These are phyloP conservation scores for Pleurotus platypus DNA, from an alignment of 768 basidiomycete genomes.

Conservation along the genomic window DNA sequence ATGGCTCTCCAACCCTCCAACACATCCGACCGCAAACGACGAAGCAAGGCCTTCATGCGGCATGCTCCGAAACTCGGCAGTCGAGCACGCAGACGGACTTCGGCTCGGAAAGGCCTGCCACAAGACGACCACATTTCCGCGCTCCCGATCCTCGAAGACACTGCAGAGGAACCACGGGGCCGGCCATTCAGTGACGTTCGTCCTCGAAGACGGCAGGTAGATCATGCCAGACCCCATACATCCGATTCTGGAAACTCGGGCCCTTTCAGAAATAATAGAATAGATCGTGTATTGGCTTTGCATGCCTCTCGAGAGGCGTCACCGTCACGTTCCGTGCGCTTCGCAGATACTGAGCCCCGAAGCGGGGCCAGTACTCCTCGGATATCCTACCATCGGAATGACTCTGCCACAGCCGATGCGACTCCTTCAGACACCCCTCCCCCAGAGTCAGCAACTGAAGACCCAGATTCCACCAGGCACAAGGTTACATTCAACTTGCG, in stretches of 20 bases:
- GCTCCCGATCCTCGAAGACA: not conserved
- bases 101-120: conserved; percentile 1
- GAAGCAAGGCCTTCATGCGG: conserved; percentile 19
- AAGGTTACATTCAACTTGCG: conserved; percentile 7
- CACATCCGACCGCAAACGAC: conserved; percentile 17
- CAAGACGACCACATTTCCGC: not conserved
- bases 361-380: conserved; percentile 18
- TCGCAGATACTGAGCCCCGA: conserved; percentile 17
- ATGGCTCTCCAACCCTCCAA: conserved; percentile 7
- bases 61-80: conserved; percentile 11
- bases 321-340: conserved; percentile 25
- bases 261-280: conserved; percentile 13
- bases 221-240: not conserved
- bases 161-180: not conserved
- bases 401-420: not conserved
- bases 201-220: not conserved
- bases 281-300: conserved; percentile 14
- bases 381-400: not conserved
- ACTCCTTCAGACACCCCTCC: not conserved
- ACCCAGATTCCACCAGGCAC: not conserved
- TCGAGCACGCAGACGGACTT: conserved; percentile 8
- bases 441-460: not conserved
- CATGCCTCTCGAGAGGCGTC: conserved; percentile 20
- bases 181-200: too few species aligned
- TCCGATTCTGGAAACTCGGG: conserved; percentile 2